Conservation (phyloP, 1,139 yeast genomes). For the Hansenula lynferdii region DNA sequence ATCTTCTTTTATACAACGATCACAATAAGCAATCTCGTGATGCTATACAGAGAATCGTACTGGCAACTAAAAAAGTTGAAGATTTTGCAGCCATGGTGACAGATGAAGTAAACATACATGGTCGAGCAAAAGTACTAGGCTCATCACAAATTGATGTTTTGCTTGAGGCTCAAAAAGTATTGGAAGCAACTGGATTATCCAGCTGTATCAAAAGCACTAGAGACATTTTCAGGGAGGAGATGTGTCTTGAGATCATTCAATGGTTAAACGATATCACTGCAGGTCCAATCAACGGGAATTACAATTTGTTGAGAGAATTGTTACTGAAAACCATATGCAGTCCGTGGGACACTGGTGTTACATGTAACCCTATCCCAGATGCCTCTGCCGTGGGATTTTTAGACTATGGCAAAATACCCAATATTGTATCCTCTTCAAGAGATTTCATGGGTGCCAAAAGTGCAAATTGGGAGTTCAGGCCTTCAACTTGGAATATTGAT, state of each 20-base stretch:
- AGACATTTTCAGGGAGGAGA: conserved; percentile 75
- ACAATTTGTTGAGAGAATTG: conserved; percentile 41
- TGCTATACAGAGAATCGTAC: conserved; percentile 60
- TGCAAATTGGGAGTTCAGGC: conserved; percentile 31
- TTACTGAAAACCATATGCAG: conserved; percentile 49
- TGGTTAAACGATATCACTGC: conserved; percentile 63
- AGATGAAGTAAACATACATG: conserved; percentile 53
- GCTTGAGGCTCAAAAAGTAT: conserved; percentile 45
- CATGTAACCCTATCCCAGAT: neutral
- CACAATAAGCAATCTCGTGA: conserved; percentile 72
- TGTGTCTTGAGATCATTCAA: conserved; percentile 64
- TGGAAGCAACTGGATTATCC: conserved; percentile 59
- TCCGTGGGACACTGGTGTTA: conserved; percentile 50
- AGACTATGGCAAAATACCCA: conserved; percentile 16
- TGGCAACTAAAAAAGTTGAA: conserved; percentile 60
- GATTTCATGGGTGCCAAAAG: conserved; percentile 7
- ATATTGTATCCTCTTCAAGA: conserved; percentile 16
- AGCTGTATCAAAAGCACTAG: conserved; percentile 63
- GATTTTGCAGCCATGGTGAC: conserved; percentile 76
- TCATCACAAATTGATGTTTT: conserved; percentile 48
- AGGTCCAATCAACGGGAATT: conserved; percentile 49
- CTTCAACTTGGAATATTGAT: conserved; percentile 36
- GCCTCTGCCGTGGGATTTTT: conserved; percentile 6
- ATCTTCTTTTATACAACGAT: conserved; percentile 68
- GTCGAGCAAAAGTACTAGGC: conserved; percentile 64